A percentile compares a stretch with the other conserved stretches of the same genome.
These are phyloP conservation scores for Chlorella sp. DNA, from an alignment of 139 green algal species.

Conservation along the genomic window DNA sequence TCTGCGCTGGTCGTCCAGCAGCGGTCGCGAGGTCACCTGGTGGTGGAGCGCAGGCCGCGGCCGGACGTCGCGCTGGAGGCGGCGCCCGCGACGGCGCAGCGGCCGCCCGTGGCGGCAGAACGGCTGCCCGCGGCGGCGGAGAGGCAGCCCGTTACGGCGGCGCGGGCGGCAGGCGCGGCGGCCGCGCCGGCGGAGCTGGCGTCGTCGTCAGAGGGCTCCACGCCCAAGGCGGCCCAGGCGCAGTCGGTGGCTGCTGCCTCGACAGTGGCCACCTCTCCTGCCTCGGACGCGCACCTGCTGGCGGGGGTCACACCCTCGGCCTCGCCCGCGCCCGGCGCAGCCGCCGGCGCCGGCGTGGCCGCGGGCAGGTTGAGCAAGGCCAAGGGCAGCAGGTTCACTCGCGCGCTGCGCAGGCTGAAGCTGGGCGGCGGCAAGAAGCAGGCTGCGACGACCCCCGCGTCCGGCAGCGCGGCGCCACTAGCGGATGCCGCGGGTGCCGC, in stretches of 20 bases:
- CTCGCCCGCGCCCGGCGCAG: neutral
- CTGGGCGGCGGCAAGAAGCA: neutral
- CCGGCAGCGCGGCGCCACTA: neutral
- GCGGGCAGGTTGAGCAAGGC: conserved; percentile 13
- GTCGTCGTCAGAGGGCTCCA: neutral
- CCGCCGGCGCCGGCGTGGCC: neutral
- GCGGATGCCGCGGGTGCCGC: neutral
- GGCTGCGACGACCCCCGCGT: neutral
- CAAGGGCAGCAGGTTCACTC: neutral
- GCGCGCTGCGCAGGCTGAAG: conserved; percentile 5
- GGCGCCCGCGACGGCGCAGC: neutral
- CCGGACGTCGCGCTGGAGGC: neutral
- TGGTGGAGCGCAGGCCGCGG: neutral
- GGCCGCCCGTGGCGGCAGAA: neutral
- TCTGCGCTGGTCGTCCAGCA: neutral
- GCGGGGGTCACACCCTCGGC: neutral
- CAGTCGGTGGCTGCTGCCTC: neutral
- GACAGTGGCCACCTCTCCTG: neutral
- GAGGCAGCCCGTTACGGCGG: neutral
- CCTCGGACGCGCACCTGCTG: conserved; percentile 12
- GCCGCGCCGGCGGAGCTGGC: neutral
- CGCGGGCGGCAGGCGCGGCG: neutral
- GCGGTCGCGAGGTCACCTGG: neutral
- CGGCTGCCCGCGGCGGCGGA: neutral
- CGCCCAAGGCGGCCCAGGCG: neutral